phyloP scores from a whole-genome alignment of 139 green algal species.

The Closterium sp. region DNA sequence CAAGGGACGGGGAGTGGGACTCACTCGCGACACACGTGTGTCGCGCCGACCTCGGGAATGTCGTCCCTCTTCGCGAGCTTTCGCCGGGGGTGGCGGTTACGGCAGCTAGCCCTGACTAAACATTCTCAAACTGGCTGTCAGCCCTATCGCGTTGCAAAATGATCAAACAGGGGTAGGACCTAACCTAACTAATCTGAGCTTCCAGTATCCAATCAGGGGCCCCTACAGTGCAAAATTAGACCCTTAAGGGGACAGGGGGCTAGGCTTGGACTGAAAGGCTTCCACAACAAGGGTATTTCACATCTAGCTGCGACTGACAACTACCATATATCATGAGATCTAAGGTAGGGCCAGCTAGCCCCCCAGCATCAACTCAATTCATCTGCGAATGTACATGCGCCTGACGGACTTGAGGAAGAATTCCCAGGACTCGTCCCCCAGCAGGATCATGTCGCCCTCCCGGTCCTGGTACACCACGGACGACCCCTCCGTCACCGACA shows the following conservation, averaged over 20 bases:
- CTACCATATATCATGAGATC: neutral
- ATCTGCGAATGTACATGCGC: neutral
- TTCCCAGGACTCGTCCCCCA: slow-evolving; percentile 46
- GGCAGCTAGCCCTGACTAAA: no score
- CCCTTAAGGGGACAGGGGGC: no score
- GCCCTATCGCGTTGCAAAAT: no score
- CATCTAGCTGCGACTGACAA: no score
- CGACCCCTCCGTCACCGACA: slow-evolving; percentile 23
- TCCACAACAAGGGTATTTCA: no score
- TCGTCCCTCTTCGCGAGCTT: neutral
- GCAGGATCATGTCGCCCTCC: slow-evolving; percentile 44
- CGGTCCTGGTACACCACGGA: slow-evolving; percentile 45
- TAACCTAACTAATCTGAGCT: no score
- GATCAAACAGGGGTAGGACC: no score
- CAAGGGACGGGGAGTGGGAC: no score
- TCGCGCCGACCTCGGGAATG: neutral
- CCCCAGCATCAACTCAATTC: neutral
- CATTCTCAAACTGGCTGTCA: no score
- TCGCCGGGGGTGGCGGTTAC: neutral
- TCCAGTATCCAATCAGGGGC: no score
- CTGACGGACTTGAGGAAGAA: slow-evolving; percentile 39
- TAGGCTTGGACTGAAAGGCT: no score
- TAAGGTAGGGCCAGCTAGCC: neutral
- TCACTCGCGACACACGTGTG: neutral
- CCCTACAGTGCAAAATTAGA: no score